Conservation (phyloP, 192 early-diverging fungal species). For the Lobulomyces angularis region DNA sequence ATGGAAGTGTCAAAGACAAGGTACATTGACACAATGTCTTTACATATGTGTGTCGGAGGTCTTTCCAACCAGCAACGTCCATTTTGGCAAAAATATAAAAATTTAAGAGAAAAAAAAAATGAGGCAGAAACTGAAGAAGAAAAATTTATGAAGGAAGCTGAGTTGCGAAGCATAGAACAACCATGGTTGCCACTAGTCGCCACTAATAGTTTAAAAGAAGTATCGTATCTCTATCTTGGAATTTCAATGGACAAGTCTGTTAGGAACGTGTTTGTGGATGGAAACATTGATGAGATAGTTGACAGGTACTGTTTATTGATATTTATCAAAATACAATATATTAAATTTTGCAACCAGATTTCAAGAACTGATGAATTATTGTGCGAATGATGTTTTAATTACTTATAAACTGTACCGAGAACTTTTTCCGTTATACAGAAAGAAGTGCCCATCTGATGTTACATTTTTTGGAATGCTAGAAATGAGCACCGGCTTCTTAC, state of each 20-base stretch:
- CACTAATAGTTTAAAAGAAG: conserved; percentile 64
- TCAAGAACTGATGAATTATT: conserved; percentile 60
- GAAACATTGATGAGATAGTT: conserved; percentile 35
- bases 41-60: conserved; percentile 80
- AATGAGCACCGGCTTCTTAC: conserved; percentile 76
- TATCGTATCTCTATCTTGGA: conserved; percentile 66
- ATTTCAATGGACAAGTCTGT: conserved; percentile 52
- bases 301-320: conserved; percentile 19
- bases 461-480: conserved; percentile 83
- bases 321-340: conserved; percentile 15
- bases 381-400: conserved; percentile 70
- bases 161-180: conserved; percentile 4
- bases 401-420: conserved; percentile 61
- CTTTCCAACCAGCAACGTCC: conserved; percentile 80
- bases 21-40: conserved; percentile 86
- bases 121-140: conserved; percentile 2
- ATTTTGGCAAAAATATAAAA: conserved; percentile 60
- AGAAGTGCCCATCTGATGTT: conserved; percentile 85
- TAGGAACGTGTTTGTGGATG: conserved; percentile 40
- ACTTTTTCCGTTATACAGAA: conserved; percentile 55
- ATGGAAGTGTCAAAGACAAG: conserved; percentile 35
- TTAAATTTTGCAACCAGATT: conserved; percentile 37
- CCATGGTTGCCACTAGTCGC: conserved; percentile 45
- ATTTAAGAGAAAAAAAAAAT: conserved; percentile 24
- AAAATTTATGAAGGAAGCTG: neutral